These are phyloP conservation scores for Boletus insuetus DNA, from an alignment of 768 basidiomycete species.

Conservation along the genomic window DNA sequence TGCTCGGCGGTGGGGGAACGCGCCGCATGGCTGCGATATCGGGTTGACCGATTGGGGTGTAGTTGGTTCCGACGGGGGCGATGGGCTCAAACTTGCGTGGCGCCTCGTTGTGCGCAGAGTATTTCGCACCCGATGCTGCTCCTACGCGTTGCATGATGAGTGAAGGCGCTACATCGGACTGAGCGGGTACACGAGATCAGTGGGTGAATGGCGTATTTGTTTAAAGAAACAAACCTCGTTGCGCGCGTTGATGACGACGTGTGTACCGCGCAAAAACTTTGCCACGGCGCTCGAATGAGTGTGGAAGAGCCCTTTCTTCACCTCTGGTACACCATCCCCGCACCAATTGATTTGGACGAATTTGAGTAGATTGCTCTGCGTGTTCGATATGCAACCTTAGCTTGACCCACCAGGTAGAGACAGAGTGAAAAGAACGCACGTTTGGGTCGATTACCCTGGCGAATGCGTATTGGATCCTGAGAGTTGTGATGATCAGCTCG, in stretches of 20 bases:
- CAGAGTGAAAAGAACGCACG: constrained; percentile 42
- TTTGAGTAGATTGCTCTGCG: constrained; percentile 78
- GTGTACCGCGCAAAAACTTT: constrained; percentile 76
- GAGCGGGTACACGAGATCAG: not conserved
- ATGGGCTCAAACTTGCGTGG: constrained; percentile 75
- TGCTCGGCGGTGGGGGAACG: constrained; percentile 33
- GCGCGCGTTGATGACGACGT: constrained; percentile 83
- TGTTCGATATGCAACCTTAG: not conserved
- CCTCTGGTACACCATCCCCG: constrained; percentile 92
- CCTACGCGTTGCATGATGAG: constrained; percentile 86
- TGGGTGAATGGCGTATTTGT: not conserved
- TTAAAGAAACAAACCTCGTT: constrained; percentile 61
- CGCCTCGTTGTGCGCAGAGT: constrained; percentile 79
- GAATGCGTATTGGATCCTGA: constrained; percentile 93
- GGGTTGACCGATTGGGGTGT: constrained; percentile 70
- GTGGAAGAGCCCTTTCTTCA: constrained; percentile 90
- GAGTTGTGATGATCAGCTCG: not conserved
- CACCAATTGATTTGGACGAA: constrained; percentile 98
- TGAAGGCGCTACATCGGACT: constrained; percentile 79
- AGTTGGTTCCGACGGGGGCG: constrained; percentile 73
- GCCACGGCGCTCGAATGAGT: constrained; percentile 81
- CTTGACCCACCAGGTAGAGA: not conserved
- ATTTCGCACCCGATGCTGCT: constrained; percentile 87
- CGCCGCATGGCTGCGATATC: constrained; percentile 64
- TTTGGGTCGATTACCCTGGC: constrained; percentile 81